These are phyloP conservation scores for Colletotrichum theobromicola DNA, from an alignment of 2,329 filamentous ascomycete species.

Conservation along the genomic window DNA sequence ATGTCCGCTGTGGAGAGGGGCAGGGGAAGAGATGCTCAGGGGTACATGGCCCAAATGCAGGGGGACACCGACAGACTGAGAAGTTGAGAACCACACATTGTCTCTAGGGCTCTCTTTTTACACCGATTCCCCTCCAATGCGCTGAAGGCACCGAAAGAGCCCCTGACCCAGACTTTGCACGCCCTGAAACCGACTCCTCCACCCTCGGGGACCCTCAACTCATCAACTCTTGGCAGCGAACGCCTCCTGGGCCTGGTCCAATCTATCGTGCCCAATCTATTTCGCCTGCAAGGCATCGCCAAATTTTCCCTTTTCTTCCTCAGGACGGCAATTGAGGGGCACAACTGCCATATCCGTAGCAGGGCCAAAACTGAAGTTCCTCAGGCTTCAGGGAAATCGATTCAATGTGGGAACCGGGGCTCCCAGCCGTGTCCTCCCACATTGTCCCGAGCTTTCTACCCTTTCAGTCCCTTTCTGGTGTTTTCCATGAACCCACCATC, in stretches of 20 bases:
- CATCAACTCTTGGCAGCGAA: background rate
- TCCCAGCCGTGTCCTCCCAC: background rate
- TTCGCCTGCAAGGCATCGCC: background rate
- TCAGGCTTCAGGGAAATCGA: no score
- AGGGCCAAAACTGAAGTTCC: background rate
- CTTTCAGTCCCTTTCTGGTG: background rate
- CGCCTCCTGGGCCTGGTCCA: background rate
- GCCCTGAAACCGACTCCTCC: constrained; percentile 14
- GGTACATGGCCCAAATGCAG: background rate
- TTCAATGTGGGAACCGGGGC: background rate
- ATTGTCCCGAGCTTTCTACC: background rate
- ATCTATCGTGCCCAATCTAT: background rate
- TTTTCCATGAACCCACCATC: background rate
- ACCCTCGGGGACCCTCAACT: background rate
- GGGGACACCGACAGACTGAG: background rate
- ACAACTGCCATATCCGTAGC: background rate
- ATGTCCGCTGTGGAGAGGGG: background rate
- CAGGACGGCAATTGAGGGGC: background rate
- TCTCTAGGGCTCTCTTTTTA: no score
- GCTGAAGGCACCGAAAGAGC: background rate
- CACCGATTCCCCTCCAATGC: background rate
- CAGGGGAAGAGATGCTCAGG: background rate
- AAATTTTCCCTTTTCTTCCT: background rate
- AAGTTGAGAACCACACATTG: background rate
- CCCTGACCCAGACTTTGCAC: background rate